Evolutionary conservation across 176 grass and related monocot species (phyloP).

Genomic region (Rhynchospora breviuscula): DNA sequence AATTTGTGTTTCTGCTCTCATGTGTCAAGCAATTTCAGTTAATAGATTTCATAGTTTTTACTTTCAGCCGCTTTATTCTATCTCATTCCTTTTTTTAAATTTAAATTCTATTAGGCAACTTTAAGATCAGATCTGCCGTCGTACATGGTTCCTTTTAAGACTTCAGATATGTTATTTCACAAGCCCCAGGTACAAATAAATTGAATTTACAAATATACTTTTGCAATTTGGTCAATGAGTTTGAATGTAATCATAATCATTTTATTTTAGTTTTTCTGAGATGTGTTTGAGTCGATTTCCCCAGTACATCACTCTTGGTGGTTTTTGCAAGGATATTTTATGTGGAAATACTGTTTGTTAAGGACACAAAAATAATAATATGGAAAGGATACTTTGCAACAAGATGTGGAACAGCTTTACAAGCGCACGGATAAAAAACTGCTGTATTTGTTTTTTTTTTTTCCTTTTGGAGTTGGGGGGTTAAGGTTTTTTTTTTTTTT

Average conservation of each 20-base stretch:
- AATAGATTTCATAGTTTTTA: background rate
- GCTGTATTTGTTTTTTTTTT: no score
- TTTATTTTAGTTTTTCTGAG: background rate
- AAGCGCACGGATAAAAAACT: background rate
- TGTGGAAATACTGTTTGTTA: background rate
- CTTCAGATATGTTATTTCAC: conserved; percentile 48
- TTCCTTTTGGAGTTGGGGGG: background rate
- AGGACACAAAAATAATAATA: background rate
- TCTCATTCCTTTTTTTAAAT: conserved; percentile 22
- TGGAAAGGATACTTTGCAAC: background rate
- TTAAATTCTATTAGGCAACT: conserved; percentile 46
- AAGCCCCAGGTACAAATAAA: conserved; percentile 52
- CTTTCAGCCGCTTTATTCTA: background rate
- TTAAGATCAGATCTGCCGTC: conserved; percentile 70
- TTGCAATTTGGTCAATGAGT: background rate
- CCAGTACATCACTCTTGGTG: background rate
- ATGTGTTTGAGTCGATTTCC: background rate
- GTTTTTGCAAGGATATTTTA: background rate
- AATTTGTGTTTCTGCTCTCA: conserved; percentile 1
- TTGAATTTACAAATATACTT: background rate
- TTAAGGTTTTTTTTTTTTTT: no score
- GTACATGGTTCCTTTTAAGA: conserved; percentile 90
- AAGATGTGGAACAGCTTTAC: background rate
- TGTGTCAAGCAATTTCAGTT: conserved; percentile 1
- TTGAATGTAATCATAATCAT: background rate